Base-by-base conservation (phyloP, 257 asterid genomes). In the Echites panduratus region DNA sequence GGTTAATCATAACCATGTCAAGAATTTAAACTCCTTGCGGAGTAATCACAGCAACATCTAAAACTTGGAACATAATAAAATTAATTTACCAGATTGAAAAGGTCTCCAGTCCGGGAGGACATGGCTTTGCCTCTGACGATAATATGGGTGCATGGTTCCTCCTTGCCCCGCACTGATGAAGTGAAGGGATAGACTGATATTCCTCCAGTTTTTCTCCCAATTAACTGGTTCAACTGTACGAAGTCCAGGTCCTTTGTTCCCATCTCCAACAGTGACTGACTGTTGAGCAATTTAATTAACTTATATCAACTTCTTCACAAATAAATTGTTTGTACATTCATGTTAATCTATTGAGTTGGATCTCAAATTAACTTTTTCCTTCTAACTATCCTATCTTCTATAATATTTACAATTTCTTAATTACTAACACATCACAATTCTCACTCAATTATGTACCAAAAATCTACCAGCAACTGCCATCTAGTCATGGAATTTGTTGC, bases 161-260 rank as follows among this genome's bases (percentile, higher is more conserved):
- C 87, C 84, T 84, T 83, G 75, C 96, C 97, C 77, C 85, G 88
- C 68, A 86, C 79, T 41, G 98, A 88, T 79, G 99, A 95, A 73
- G 95, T 91, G 78, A 84, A 87, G 47, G 99, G 98, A 83, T 92
- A 95, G 66, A 95, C 88, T 7, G 98, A 92, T 76, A 95, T 90
- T 66, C 99, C 99, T 43, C 99, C 98, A 73, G 98, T 95, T 89
- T 95, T 95, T 79, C 97, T 87, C 79, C 99, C 99, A 75, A 95
- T 90, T 79, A 92, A 84, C 82, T 87, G 99, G 77, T 90, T 95
- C 84, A 95, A 79, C 77, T 92, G 96, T 64, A 95, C 99, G 77
- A 95, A 95, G 69, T 95, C 94, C 88, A 92, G 64, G 81, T 95
- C 97, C 78, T 92, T 87, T 29, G 99, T 92, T 47, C 99, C 99